Evolutionary conservation across 306 rosid genomes (phyloP), one percentile per base, ranked within the genome.

Genomic region (Gillenia trifoliata): DNA sequence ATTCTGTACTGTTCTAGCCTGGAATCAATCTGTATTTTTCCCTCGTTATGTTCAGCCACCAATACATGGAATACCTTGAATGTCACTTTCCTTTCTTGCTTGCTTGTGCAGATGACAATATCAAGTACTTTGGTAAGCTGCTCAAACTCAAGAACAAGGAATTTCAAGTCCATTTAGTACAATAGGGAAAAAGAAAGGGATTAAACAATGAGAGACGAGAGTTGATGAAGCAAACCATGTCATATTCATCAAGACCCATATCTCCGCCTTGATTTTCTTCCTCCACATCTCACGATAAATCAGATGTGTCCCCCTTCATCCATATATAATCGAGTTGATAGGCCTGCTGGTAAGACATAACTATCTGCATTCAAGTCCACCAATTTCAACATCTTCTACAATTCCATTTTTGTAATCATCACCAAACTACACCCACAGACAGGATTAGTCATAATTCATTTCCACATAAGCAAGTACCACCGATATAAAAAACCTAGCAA

Each of bases 31-130:
- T 82, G 66, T 92, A 92, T 64, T 84, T 85, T 6, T 85, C 88
- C 68, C 96, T 87, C 1, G 93, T 83, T 66, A 85, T 86, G 74
- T 88, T 88, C 79, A 92, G 73, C 92, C 96, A n/a, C n/a, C n/a
- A n/a, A n/a, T n/a, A n/a, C 97, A 92, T 64, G 87, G 96, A 80
- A 92, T 92, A 16, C 97, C 97, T 69, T 92, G 97, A 85, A 88
- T 85, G 66, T 92, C 96, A 69, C 90, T 90, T 17, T 93, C 96
- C 68, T 70, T 85, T 56, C 97, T 84, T 29, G 96, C n/a, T n/a
- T 63, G 8, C 97, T 83, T 88, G 97, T 1, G 88, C 75, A 81
- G 93, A 87, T 19, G 97, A 85, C 19, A 25, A 96, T 90, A 84
- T 92, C 97, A 4, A 92, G 81, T 62, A 74, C 90, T 80, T 86